Percentiles rank a stretch among this genome's conserved stretches.
Evolutionary conservation across 2,329 filamentous ascomycete genomes (phyloP).

Genomic region (Bimuria novae-zelandiae): DNA sequence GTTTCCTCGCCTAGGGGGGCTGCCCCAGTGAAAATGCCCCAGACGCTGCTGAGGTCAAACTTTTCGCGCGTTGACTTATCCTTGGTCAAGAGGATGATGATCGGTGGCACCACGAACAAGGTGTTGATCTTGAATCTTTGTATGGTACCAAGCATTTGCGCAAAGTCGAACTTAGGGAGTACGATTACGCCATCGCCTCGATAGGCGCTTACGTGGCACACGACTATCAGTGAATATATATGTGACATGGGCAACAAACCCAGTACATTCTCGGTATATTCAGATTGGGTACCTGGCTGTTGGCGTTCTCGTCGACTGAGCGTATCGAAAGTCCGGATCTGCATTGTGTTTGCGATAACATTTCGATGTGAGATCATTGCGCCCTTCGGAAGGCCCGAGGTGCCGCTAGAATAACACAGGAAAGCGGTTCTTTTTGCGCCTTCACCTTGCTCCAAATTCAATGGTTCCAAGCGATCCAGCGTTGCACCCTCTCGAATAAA

Average conservation of each 20-base stretch:
- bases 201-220: slow-evolving; percentile 68
- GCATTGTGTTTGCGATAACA: slow-evolving; percentile 75
- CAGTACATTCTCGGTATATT: slow-evolving; percentile 60
- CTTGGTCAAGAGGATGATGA: slow-evolving; percentile 76
- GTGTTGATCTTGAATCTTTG: slow-evolving; percentile 70
- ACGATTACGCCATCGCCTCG: slow-evolving; percentile 75
- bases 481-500: slow-evolving; percentile 65
- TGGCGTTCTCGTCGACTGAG: slow-evolving; percentile 48
- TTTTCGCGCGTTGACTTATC: slow-evolving; percentile 64
- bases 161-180: slow-evolving; percentile 75
- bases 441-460: slow-evolving; percentile 67
- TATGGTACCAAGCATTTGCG: slow-evolving; percentile 65
- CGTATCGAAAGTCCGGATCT: slow-evolving; percentile 60
- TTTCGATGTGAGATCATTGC: slow-evolving; percentile 83
- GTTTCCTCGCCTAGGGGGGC: slow-evolving; percentile 78
- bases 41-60: slow-evolving; percentile 73
- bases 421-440: slow-evolving; percentile 72
- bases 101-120: slow-evolving; percentile 76
- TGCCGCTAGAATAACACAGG: slow-evolving; percentile 80
- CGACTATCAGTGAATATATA: slow-evolving; percentile 77
- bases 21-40: slow-evolving; percentile 71
- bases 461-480: slow-evolving; percentile 58
- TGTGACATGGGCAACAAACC: slow-evolving; percentile 81
- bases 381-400: slow-evolving; percentile 80
- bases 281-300: slow-evolving; percentile 47